Evolutionary conservation across 257 asterid species (phyloP), one percentile per base, ranked within the genome.

Genomic region (Dorcoceras hygrometricum): DNA sequence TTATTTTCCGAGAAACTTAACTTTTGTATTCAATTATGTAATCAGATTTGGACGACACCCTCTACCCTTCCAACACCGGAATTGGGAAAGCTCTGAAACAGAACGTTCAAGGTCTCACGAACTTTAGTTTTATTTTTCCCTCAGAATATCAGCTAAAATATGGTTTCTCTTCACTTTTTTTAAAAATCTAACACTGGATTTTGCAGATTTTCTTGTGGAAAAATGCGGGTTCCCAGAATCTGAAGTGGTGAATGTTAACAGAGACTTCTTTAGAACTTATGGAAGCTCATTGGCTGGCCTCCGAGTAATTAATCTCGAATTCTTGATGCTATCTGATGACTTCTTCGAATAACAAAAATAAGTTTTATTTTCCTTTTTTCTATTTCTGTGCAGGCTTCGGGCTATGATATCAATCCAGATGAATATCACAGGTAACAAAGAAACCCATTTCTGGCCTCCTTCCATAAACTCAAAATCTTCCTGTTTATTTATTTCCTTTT

Each of bases 251-350:
- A 69, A 74, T 43, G 75, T 92, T 58, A 89, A 95, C 69, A 68
- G 83, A 48, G 84, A 92, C 80, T 89, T 92, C 70, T 92, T 92
- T 78, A 83, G 68, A 68, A 84, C 85, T 67, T 86, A 91, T 31
- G 98, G 96, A 59, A 91, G 98, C 78, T 82, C 98, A 48, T 85
- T 91, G 65, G 95, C 95, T 69, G 98, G 96, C 59, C 88, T 91
- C 62, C 83, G 96, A 39, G 98, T 91, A 87, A 78, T 70, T 78
- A 48, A 23, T 32, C 46, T n/a, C 19, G 23, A 66, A 2, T 5
- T 62, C 8, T 18, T 59, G 0, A 54, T 26, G 8, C 48, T 60
- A 9, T 0, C 55, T 16, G 36, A 23, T 2, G 19, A 39, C 55
- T 22, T 16, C 19, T 8, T 16, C 58, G 27, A 55, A 56, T 25